Evolutionary conservation across 2,329 filamentous ascomycete genomes (phyloP).

Genomic region (Aureobasidium sp.): DNA sequence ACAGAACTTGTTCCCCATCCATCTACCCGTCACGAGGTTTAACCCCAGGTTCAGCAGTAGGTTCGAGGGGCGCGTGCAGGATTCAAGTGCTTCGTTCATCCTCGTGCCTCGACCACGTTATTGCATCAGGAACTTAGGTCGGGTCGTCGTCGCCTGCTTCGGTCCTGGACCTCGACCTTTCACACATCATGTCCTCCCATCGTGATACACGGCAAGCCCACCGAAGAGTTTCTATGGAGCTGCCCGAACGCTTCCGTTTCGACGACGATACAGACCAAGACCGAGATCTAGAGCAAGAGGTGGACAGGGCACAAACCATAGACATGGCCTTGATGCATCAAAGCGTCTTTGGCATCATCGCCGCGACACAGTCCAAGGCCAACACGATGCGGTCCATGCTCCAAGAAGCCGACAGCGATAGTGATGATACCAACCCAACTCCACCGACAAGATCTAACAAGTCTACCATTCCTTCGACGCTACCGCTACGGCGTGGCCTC

Average conservation of each 20-base stretch:
- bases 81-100: neutral
- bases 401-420: slow-evolving; percentile 72
- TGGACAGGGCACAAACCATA: slow-evolving; percentile 46
- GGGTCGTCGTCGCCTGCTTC: neutral
- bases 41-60: slow-evolving; percentile 1
- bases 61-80: slow-evolving; percentile 3
- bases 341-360: slow-evolving; percentile 87
- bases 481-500: neutral
- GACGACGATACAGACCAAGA: slow-evolving; percentile 23
- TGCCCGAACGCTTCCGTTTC: slow-evolving; percentile 22
- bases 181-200: neutral
- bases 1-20: neutral
- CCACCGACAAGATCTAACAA: neutral
- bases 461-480: neutral
- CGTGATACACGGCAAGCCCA: neutral
- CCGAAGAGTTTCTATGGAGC: slow-evolving; percentile 17
- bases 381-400: slow-evolving; percentile 79
- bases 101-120: slow-evolving; percentile 13
- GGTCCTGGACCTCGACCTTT: neutral
- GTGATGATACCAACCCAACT: slow-evolving; percentile 19
- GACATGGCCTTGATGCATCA: slow-evolving; percentile 72
- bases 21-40: neutral
- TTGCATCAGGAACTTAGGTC: slow-evolving; percentile 4
- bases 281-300: slow-evolving; percentile 44
- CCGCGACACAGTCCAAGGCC: slow-evolving; percentile 73